These are phyloP conservation scores for Kwoniella sp. DNA, from an alignment of 768 basidiomycete species.

Conservation along the genomic window DNA sequence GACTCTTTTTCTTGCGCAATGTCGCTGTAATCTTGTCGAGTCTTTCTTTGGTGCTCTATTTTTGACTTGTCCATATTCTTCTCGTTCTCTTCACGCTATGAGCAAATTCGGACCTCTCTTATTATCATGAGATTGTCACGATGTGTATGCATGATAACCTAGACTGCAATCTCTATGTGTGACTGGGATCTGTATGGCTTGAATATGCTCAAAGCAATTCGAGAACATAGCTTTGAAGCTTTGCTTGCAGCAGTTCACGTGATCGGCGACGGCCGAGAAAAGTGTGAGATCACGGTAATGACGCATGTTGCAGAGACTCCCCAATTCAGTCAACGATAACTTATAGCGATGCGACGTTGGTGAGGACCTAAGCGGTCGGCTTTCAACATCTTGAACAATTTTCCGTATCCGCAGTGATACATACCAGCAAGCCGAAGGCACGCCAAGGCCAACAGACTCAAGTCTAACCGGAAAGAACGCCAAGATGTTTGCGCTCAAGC, in stretches of 20 bases:
- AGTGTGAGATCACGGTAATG: not conserved
- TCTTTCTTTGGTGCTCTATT: constrained; percentile 4
- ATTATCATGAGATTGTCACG: constrained; percentile 7
- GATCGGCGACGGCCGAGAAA: not conserved
- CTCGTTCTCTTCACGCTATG: constrained; percentile 6
- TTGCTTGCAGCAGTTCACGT: too few species aligned
- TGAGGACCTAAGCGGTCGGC: too few species aligned
- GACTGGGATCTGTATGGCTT: too few species aligned
- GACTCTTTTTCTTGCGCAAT: not conserved
- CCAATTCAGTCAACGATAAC: not conserved
- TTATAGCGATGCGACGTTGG: not conserved
- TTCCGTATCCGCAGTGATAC: too few species aligned
- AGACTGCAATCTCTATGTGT: not conserved
- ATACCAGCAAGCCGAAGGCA: too few species aligned
- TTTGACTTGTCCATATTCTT: not conserved
- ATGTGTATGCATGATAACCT: constrained; percentile 18
- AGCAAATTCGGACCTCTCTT: constrained; percentile 2
- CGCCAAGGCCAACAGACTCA: too few species aligned
- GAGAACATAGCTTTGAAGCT: not conserved
- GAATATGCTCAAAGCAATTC: not conserved
- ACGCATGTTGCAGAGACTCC: not conserved
- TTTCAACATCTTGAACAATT: too few species aligned
- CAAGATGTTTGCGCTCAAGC: not conserved
- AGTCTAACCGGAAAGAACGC: not conserved
- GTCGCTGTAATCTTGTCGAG: not conserved